A percentile compares a stretch with the other conserved stretches of the same genome.
These are phyloP conservation scores for Diplogelasinospora grovesii DNA, from an alignment of 495 filamentous ascomycete genomes.

Conservation along the genomic window DNA sequence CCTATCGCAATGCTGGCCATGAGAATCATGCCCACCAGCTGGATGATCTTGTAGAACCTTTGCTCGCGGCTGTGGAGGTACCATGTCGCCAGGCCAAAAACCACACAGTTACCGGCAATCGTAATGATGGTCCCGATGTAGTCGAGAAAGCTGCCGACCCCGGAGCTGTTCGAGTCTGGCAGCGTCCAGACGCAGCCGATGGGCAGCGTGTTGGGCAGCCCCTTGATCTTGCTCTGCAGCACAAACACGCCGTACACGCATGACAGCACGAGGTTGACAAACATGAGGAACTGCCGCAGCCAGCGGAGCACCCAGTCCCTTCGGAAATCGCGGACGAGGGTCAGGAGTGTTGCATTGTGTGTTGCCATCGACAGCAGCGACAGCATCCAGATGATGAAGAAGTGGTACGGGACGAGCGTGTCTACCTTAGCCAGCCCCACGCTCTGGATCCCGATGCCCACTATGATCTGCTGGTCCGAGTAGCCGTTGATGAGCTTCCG, in stretches of 20 bases:
- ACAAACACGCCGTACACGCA: conserved; percentile 45
- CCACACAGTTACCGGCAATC: conserved; percentile 40
- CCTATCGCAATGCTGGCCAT: conserved; percentile 43
- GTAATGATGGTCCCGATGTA: conserved; percentile 47
- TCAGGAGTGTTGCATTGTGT: conserved; percentile 49
- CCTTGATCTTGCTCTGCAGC: conserved; percentile 37
- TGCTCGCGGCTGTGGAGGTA: conserved; percentile 45
- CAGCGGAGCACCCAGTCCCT: conserved; percentile 55
- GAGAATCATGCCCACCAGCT: conserved; percentile 39
- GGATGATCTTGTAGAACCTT: conserved; percentile 39
- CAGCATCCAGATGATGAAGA: conserved; percentile 58
- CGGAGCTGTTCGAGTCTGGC: conserved; percentile 2
- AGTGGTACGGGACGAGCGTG: conserved; percentile 52
- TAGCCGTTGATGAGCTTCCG: conserved; percentile 52
- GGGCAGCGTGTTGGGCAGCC: conserved; percentile 43
- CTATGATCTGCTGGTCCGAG: conserved; percentile 56
- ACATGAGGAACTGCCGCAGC: conserved; percentile 54
- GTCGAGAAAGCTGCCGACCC: conserved; percentile 32
- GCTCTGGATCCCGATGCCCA: conserved; percentile 52
- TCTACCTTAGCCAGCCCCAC: conserved; percentile 45
- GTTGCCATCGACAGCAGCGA: conserved; percentile 51
- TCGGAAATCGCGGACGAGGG: conserved; percentile 52
- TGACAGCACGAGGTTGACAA: conserved; percentile 48
- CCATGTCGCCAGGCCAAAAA: conserved; percentile 48
- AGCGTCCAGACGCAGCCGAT: conserved; percentile 47